phyloP scores from a whole-genome alignment of 2,329 filamentous ascomycete species.

The Cercospora sojina region DNA sequence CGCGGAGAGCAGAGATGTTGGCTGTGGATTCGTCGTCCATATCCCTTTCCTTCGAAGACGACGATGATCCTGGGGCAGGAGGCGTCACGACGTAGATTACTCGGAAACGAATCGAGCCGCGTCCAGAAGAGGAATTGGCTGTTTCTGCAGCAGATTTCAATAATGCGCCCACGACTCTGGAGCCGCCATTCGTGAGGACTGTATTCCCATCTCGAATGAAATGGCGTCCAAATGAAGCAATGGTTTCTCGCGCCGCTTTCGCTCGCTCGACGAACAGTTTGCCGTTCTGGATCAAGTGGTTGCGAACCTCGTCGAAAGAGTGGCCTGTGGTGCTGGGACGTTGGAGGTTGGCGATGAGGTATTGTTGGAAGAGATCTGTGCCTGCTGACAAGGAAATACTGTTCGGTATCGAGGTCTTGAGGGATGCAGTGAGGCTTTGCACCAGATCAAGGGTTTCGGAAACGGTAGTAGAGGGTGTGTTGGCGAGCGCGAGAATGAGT shows the following conservation, averaged over 20 bases:
- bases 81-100: slow-evolving; percentile 65
- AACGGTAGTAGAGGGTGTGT: slow-evolving; percentile 78
- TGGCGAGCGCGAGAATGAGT: slow-evolving; percentile 79
- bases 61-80: slow-evolving; percentile 58
- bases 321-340: slow-evolving; percentile 47
- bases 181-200: slow-evolving; percentile 89
- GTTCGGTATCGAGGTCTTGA: slow-evolving; percentile 79
- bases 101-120: slow-evolving; percentile 67
- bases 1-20: slow-evolving; percentile 69
- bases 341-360: slow-evolving; percentile 74
- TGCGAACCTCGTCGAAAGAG: slow-evolving; percentile 80
- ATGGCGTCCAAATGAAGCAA: slow-evolving; percentile 73
- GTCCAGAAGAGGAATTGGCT: slow-evolving; percentile 43
- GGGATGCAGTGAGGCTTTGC: slow-evolving; percentile 69
- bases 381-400: slow-evolving; percentile 89
- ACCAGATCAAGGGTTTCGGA: slow-evolving; percentile 90
- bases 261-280: slow-evolving; percentile 83
- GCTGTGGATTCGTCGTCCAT: slow-evolving; percentile 41
- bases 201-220: slow-evolving; percentile 77
- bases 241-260: slow-evolving; percentile 78
- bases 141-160: slow-evolving; percentile 71
- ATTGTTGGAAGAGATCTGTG: slow-evolving; percentile 93
- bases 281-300: slow-evolving; percentile 81
- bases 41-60: slow-evolving; percentile 33
- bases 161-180: slow-evolving; percentile 76